Base-by-base conservation (phyloP, 768 basidiomycete species). In the Termitomyces sp. region DNA sequence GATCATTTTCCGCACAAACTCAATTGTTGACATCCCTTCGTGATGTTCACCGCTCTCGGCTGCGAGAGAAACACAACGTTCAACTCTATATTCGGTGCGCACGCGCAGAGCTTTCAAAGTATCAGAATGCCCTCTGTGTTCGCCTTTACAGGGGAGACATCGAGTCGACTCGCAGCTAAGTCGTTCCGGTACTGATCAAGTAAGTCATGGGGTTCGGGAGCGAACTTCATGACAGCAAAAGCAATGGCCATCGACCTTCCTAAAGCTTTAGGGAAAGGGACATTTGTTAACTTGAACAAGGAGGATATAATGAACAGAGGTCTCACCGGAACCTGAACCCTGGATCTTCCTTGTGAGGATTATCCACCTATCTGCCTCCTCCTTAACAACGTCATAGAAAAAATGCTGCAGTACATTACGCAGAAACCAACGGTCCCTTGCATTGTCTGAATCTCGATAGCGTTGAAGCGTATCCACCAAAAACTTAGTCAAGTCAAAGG, bases 21-120 rank as follows among this genome's bases (percentile, higher is more conserved):
- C 95, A 95, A 99, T n/a, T 77, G 75, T 63, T 90, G 88, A 50
- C 90, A 85, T 0, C 85, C 79, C 65, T 93, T 92, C 64, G 97
- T 74, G 21, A 96, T 79, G 67, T 95, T 96, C 45, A 98, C 81
- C 0, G 92, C 87, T 9, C 97, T 76, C 43, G 81, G 85, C 62
- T 90, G 87, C 0, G 93, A 88, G 3, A 99, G 74, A 75, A 97
- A 96, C 32, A 85, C 77, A 2, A 89, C 73, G 5, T 93, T 88
- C 0, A 90, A 88, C 11, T 95, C 88, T 3, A 82, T 72, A 43
- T 85, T 77, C 0, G 96, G 96, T 0, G 93, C 90, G 1, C 82
- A 73, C 2, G 87, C 85, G 0, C 78, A 77, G 17, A 98, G 77
- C 24, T 84, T 77, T 10, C 88, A 80, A 8, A 98, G 77, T 1